Evolutionary conservation across 1,139 yeast genomes (phyloP).

Genomic region (Blastobotrys arbuscula): DNA sequence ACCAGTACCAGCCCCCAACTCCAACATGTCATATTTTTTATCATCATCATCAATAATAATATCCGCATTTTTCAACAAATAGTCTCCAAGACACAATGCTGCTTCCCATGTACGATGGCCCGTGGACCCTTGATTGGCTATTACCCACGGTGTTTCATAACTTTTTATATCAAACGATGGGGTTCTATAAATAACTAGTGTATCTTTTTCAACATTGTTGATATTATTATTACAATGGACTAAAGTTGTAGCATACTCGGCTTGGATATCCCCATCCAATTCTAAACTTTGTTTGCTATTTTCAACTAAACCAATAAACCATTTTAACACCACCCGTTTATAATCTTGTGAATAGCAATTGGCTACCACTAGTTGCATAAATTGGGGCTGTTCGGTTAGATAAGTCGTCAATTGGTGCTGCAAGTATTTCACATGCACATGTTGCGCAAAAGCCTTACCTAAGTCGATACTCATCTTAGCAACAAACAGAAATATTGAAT

Average conservation of each 20-base stretch:
- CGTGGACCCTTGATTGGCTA: slow-evolving; percentile 62
- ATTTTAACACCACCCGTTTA: slow-evolving; percentile 19
- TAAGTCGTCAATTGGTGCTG: slow-evolving; percentile 11
- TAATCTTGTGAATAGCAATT: slow-evolving; percentile 15
- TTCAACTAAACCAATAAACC: slow-evolving; percentile 18
- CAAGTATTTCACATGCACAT: slow-evolving; percentile 21
- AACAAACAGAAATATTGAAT: background rate
- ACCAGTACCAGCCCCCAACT: slow-evolving; percentile 90
- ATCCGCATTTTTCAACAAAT: slow-evolving; percentile 28
- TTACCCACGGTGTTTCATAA: slow-evolving; percentile 31
- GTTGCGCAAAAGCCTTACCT: slow-evolving; percentile 21
- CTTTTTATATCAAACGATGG: slow-evolving; percentile 4
- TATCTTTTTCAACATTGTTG: slow-evolving; percentile 1
- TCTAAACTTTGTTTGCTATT: slow-evolving; percentile 3
- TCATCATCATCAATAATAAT: background rate
- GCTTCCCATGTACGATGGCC: slow-evolving; percentile 96
- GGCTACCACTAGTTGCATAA: slow-evolving; percentile 14
- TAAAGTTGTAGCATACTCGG: slow-evolving; percentile 19
- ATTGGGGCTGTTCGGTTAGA: slow-evolving; percentile 13
- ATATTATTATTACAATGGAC: no score
- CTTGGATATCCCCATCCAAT: slow-evolving; percentile 20
- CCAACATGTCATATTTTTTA: slow-evolving; percentile 42
- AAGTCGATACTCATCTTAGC: background rate
- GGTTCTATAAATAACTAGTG: background rate
- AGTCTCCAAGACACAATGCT: slow-evolving; percentile 59